A percentile compares a stretch with the other conserved stretches of the same genome.
These are phyloP conservation scores for Emergomyces pasteurianus DNA, from an alignment of 2,329 filamentous ascomycete species.

Conservation along the genomic window DNA sequence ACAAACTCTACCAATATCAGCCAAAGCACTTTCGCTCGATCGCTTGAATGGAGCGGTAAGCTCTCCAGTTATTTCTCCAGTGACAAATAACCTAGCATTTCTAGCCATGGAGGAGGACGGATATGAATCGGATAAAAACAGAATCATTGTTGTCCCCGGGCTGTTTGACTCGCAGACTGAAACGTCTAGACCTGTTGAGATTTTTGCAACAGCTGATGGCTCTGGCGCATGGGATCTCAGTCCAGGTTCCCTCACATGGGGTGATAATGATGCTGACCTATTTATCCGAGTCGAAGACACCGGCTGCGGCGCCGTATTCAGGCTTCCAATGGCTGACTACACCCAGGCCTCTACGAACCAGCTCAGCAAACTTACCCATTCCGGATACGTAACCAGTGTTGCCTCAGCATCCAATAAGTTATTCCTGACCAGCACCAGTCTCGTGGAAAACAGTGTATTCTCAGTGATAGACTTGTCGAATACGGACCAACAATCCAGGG, in stretches of 20 bases:
- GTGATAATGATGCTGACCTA: constrained; percentile 30
- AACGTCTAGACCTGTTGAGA: constrained; percentile 17
- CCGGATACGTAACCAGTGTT: constrained; percentile 31
- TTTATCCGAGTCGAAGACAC: constrained; percentile 31
- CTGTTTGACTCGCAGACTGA: constrained; percentile 21
- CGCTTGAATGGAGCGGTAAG: constrained; percentile 32
- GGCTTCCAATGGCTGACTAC: constrained; percentile 15
- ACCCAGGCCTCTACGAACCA: constrained; percentile 18
- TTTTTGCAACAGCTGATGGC: constrained; percentile 27
- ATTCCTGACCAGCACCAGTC: constrained; percentile 31
- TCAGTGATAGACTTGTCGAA: constrained; percentile 28
- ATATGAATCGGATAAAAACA: constrained; percentile 37
- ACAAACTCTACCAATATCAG: constrained; percentile 23
- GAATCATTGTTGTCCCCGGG: constrained; percentile 26
- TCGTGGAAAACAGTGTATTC: constrained; percentile 33
- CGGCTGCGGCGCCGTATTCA: constrained; percentile 32
- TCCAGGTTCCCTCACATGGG: constrained; percentile 30
- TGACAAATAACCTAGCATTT: constrained; percentile 32
- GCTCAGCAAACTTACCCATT: constrained; percentile 28
- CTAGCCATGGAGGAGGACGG: constrained; percentile 34
- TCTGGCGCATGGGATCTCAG: constrained; percentile 32
- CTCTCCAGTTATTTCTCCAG: constrained; percentile 34
- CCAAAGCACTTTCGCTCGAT: constrained; percentile 13
- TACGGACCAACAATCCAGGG: constrained; percentile 11
- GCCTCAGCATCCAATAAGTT: constrained; percentile 25